Conservation (phyloP, 2,329 filamentous ascomycete genomes). For the Fusarium penzigii region DNA sequence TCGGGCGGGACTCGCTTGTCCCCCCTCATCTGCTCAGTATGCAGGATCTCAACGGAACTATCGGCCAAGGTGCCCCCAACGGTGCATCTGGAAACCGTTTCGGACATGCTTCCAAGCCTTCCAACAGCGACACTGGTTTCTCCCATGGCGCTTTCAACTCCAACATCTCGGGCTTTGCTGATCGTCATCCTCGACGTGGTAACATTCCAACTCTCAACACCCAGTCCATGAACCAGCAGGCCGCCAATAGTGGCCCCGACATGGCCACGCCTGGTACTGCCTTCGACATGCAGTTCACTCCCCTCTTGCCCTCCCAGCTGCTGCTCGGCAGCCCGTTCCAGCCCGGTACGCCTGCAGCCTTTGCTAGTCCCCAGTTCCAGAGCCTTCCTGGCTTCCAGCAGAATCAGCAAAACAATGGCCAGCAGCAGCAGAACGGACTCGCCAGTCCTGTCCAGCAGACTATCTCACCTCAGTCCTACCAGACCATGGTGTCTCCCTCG, state of each 20-base stretch:
- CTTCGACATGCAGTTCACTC: conserved; percentile 98
- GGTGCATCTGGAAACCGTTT: conserved; percentile 62
- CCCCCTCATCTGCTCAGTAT: conserved; percentile 86
- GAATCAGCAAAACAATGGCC: conserved; percentile 51
- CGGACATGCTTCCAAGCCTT: conserved; percentile 76
- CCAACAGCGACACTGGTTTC: conserved; percentile 83
- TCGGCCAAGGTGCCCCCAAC: conserved; percentile 42
- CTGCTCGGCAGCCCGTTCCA: conserved; percentile 96
- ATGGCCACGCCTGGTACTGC: conserved; percentile 84
- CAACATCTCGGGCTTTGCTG: conserved; percentile 81
- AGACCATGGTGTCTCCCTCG: conserved; percentile 82
- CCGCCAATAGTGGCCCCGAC: conserved; percentile 61
- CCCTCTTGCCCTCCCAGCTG: conserved; percentile 89
- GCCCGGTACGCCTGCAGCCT: conserved; percentile 86
- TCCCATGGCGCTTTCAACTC: conserved; percentile 90
- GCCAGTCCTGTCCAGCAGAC: conserved; percentile 75
- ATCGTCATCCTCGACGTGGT: conserved; percentile 78
- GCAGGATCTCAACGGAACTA: conserved; percentile 77
- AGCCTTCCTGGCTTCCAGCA: conserved; percentile 76
- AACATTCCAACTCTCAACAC: conserved; percentile 96
- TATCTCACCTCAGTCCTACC: conserved; percentile 82
- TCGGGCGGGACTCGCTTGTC: conserved; percentile 80
- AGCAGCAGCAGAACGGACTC: conserved; percentile 62
- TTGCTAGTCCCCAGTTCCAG: conserved; percentile 89
- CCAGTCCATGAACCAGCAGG: conserved; percentile 56